phyloP scores from a whole-genome alignment of 331 rosid genomes.

The Saraca asoca region DNA sequence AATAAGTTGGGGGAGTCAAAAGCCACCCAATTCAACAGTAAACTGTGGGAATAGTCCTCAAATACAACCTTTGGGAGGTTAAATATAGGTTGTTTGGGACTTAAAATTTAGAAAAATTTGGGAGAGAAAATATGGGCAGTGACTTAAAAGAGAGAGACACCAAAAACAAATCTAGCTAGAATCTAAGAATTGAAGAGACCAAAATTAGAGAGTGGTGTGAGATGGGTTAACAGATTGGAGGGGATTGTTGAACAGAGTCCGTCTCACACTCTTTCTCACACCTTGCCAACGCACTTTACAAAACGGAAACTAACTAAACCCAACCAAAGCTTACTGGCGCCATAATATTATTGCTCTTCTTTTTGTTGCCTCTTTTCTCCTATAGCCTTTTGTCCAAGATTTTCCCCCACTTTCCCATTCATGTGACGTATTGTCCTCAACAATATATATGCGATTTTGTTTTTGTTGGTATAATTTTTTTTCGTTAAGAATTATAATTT shows the following conservation, averaged over 20 bases:
- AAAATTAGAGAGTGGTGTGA: conserved; percentile 48
- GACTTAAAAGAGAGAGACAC: conserved; percentile 28
- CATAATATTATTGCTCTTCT: conserved; percentile 11
- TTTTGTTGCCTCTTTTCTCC: too few species aligned
- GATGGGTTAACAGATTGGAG: conserved; percentile 42
- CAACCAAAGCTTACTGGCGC: conserved; percentile 43
- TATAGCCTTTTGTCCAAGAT: too few species aligned
- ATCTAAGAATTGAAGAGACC: conserved; percentile 31
- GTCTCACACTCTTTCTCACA: conserved; percentile 76
- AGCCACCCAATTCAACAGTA: conserved; percentile 62
- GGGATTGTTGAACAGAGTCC: conserved; percentile 53
- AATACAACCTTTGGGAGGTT: conserved; percentile 40
- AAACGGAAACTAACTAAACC: conserved; percentile 32
- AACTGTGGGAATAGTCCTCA: conserved; percentile 48
- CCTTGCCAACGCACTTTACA: conserved; percentile 58
- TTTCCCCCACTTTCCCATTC: too few species aligned
- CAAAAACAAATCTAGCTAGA: conserved; percentile 52
- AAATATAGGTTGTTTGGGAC: conserved; percentile 33
- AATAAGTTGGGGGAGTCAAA: conserved; percentile 47
- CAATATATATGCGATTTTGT: too few species aligned
- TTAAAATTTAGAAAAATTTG: conserved; percentile 26
- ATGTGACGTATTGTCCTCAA: too few species aligned
- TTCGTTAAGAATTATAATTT: too few species aligned
- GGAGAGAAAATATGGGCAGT: conserved; percentile 52
- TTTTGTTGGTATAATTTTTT: too few species aligned